These are phyloP conservation scores for Coemansia sp. DNA, from an alignment of 192 early-diverging fungal species.

Conservation along the genomic window DNA sequence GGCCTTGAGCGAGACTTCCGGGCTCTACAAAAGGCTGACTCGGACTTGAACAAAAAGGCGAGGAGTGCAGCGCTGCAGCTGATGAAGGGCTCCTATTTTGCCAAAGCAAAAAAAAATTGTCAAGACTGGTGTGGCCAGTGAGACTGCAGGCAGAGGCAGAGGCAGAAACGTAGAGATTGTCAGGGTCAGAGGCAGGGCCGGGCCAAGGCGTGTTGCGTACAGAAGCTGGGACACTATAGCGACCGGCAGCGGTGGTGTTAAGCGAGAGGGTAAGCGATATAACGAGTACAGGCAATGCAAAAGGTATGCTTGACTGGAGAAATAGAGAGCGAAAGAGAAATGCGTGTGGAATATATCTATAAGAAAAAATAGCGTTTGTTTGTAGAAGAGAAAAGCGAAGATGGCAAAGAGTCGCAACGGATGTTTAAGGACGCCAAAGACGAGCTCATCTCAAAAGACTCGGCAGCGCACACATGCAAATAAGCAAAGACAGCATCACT, in stretches of 20 bases:
- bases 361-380: constrained; percentile 8
- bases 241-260: not conserved
- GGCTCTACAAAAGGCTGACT: not conserved
- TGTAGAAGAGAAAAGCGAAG: constrained; percentile 9
- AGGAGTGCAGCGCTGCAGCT: not conserved
- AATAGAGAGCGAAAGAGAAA: not conserved
- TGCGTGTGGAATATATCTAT: constrained; percentile 3
- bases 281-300: not conserved
- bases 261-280: not conserved
- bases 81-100: not conserved
- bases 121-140: not conserved
- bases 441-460: not conserved
- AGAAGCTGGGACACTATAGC: constrained; percentile 1
- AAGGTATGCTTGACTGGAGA: not conserved
- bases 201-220: not conserved
- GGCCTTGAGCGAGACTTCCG: not conserved
- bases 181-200: not conserved
- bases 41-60: not conserved
- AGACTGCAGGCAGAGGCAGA: not conserved
- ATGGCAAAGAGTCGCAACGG: constrained; percentile 9
- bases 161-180: not conserved
- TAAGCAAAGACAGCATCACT: not conserved
- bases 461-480: not conserved
- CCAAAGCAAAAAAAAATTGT: not conserved
- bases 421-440: constrained; percentile 15